Evolutionary conservation across 192 early-diverging fungal genomes (phyloP).

Genomic region (Phycomyces nitens): DNA sequence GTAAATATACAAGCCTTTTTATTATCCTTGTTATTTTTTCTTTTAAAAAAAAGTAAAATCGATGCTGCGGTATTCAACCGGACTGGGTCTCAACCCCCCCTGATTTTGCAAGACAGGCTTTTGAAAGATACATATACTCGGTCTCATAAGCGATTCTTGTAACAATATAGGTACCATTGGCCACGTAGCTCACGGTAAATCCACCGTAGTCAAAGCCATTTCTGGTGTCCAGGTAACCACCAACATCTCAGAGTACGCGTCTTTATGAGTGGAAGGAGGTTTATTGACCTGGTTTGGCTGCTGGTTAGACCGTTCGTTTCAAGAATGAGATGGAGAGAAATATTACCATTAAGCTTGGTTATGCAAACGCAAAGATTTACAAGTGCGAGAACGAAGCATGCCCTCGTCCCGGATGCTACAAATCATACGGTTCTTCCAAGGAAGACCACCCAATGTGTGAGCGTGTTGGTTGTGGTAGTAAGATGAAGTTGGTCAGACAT

Average conservation of each 20-base stretch:
- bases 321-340: conserved; percentile 96
- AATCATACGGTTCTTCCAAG: conserved; percentile 77
- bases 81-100: too few relatives aligned
- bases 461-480: conserved; percentile 76
- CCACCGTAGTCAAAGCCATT: conserved; percentile 96
- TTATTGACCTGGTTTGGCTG: not conserved
- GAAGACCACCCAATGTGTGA: conserved; percentile 87
- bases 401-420: conserved; percentile 94
- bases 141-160: too few relatives aligned
- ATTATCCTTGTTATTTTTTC: not conserved
- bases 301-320: conserved; percentile 81
- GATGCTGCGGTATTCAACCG: too few relatives aligned
- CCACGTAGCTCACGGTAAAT: conserved; percentile 99
- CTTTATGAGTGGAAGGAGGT: not conserved
- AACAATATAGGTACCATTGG: conserved; percentile 83
- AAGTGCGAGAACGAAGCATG: conserved; percentile 92
- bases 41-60: conserved; percentile 6
- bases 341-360: conserved; percentile 98
- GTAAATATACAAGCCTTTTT: conserved; percentile 40
- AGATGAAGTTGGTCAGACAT: conserved; percentile 80
- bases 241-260: too few relatives aligned
- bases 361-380: conserved; percentile 99
- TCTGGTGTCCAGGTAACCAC: conserved; percentile 79
- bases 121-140: too few relatives aligned
- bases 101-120: too few relatives aligned